Conservation (phyloP, 768 basidiomycete genomes). For the Tylopilus balloui region DNA sequence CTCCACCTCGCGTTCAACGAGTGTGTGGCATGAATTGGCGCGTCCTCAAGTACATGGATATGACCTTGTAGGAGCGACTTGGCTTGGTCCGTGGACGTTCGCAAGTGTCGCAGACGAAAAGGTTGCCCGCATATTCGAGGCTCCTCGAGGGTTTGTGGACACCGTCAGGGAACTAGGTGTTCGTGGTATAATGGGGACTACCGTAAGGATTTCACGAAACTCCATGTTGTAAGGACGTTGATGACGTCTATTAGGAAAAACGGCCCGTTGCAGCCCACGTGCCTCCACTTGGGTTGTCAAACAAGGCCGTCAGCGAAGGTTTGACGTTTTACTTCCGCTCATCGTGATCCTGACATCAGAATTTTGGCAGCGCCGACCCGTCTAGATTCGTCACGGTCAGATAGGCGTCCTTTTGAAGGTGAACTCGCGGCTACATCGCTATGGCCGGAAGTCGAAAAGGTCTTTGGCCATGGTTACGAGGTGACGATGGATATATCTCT, state of each 20-base stretch:
- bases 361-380: slow-evolving; percentile 14
- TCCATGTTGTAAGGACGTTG: neutral
- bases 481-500: slow-evolving; percentile 33
- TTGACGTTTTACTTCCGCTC: neutral
- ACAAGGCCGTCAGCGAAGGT: slow-evolving; percentile 83
- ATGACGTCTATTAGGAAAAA: slow-evolving; percentile 38
- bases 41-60: slow-evolving; percentile 98
- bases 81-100: slow-evolving; percentile 72
- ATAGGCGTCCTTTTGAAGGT: slow-evolving; percentile 76
- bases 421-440: slow-evolving; percentile 83
- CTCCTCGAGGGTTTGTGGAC: slow-evolving; percentile 75
- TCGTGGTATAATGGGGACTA: slow-evolving; percentile 43
- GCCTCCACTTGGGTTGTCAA: slow-evolving; percentile 90
- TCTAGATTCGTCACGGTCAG: slow-evolving; percentile 10
- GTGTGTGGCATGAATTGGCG: slow-evolving; percentile 79
- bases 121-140: slow-evolving; percentile 89
- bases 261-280: slow-evolving; percentile 82
- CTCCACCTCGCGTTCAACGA: slow-evolving; percentile 7
- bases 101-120: slow-evolving; percentile 96
- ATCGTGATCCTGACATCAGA: neutral
- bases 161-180: slow-evolving; percentile 50
- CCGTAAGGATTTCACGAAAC: slow-evolving; percentile 35
- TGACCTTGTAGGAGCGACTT: slow-evolving; percentile 77
- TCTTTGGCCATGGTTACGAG: slow-evolving; percentile 98
- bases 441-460: slow-evolving; percentile 96